Evolutionary conservation across 805 yeast species (phyloP), one percentile per base, ranked within the genome.

Genomic region (Isabelozyma heimii): DNA sequence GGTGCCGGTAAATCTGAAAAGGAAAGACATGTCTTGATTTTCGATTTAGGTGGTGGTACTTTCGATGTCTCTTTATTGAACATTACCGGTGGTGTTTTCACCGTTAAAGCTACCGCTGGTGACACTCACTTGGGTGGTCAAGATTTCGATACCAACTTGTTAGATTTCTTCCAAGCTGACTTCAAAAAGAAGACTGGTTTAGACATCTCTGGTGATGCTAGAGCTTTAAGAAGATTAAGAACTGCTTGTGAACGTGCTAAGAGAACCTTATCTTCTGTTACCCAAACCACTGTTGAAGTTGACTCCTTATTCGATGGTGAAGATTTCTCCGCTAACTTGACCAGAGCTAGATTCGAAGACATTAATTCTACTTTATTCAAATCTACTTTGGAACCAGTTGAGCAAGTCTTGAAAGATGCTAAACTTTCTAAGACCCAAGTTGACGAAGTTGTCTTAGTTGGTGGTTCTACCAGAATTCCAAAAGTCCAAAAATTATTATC

Each of bases 1-100:
- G 96, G 92, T 84, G 70, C 75, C 53, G 90, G 89, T 69, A 70
- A 70, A 60, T 70, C 75, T 47, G 79, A 74, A 64, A 73, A 73
- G 67, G 78, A 72, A 66, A 73, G 75, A 70, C 85, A 87, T 75
- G 92, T 90, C 54, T 80, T 90, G 67, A 90, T 90, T 66, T 90
- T 90, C 81, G 97, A 90, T 76, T 81, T 90, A 67, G 97, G 97
- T 83, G 97, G 97, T 77, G 97, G 97, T 81, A 90, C 97, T 66
- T 90, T 90, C 77, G 97, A 90, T 89, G 97, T 91, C 56, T 91
- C 97, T 46, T 80, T 90, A 61, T 81, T 90, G 65, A 84, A 89
- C 70, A 89, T 90, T 70, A 92, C 91, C 72, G 97, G 92, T 66
- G 97, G 97, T 85, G 91, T 90, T 67, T 90, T 90, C 81, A 91